A percentile compares a stretch with the other conserved stretches of the same genome.
Evolutionary conservation across 768 basidiomycete genomes (phyloP).

Genomic region (Sporobolomyces phaffii): DNA sequence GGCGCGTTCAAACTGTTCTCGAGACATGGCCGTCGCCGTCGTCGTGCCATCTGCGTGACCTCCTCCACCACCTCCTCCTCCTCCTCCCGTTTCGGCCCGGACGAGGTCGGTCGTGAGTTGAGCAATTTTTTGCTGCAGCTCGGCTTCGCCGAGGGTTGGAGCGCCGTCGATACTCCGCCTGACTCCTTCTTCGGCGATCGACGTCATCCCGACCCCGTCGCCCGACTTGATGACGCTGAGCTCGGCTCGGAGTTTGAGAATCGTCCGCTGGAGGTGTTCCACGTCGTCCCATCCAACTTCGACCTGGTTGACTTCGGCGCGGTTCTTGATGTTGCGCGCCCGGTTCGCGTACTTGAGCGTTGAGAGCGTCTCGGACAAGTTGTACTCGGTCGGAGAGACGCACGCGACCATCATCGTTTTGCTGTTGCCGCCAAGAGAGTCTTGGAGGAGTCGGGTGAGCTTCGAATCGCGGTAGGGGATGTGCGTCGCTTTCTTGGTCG

Average conservation of each 20-base stretch:
- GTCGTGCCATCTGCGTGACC: conserved; percentile 55
- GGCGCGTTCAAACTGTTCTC: conserved; percentile 47
- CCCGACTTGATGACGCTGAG: conserved; percentile 53
- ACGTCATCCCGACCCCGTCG: conserved; percentile 41
- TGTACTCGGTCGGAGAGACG: conserved; percentile 92
- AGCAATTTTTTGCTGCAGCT: conserved; percentile 73
- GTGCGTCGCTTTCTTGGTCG: conserved; percentile 79
- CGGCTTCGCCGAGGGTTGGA: conserved; percentile 54
- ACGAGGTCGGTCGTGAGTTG: conserved; percentile 84
- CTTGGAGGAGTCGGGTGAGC: conserved; percentile 89
- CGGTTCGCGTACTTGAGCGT: conserved; percentile 95
- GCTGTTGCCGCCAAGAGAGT: conserved; percentile 93
- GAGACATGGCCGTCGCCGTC: conserved; percentile 50
- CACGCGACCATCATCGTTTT: conserved; percentile 99
- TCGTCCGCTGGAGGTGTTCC: conserved; percentile 85
- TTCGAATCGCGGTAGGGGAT: conserved; percentile 98
- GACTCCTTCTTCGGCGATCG: conserved; percentile 46
- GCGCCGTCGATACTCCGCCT: conserved; percentile 6
- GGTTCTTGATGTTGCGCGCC: conserved; percentile 94
- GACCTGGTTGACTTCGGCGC: conserved; percentile 80
- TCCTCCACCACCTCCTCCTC: conserved; percentile 8
- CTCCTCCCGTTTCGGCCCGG: conserved; percentile 51
- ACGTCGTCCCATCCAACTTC: conserved; percentile 99
- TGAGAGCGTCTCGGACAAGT: conserved; percentile 85
- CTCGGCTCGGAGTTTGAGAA: conserved; percentile 79